These are phyloP conservation scores for Alnus rubra DNA, from an alignment of 306 rosid genomes.

Conservation along the genomic window DNA sequence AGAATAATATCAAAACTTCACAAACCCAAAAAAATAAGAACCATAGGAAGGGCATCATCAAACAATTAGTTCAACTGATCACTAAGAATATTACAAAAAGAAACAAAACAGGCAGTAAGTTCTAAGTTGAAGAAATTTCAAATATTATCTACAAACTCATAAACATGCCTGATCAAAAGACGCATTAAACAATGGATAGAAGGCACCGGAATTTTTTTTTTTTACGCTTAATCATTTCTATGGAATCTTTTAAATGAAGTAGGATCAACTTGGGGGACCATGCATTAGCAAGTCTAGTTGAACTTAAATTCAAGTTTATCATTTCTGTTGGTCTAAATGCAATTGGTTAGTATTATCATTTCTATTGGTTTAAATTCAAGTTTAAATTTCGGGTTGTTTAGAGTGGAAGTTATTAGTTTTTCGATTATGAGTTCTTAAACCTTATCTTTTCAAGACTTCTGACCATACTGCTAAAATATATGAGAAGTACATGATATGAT, in stretches of 20 bases:
- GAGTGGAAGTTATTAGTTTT: too few species aligned
- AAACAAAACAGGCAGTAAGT: not conserved
- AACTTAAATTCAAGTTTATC: not conserved
- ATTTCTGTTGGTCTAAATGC: not conserved
- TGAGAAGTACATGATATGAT: not conserved
- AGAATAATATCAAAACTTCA: not conserved
- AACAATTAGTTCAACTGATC: not conserved
- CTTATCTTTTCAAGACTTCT: not conserved
- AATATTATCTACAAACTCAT: conserved; percentile 23
- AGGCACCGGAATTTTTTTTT: not conserved
- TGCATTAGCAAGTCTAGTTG: not conserved
- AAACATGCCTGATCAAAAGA: conserved; percentile 17
- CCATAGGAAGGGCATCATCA: not conserved
- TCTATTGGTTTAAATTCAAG: too few species aligned
- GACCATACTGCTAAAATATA: not conserved
- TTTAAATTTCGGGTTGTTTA: too few species aligned
- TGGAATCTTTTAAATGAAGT: not conserved
- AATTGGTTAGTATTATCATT: not conserved
- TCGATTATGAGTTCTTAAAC: too few species aligned
- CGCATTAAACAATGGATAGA: not conserved
- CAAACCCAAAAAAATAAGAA: conserved; percentile 1
- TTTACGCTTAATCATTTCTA: not conserved
- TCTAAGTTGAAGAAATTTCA: not conserved
- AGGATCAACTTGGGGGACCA: conserved; percentile 5
- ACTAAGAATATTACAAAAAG: not conserved